These are phyloP conservation scores for Betula pendula DNA, from an alignment of 306 rosid species.

Conservation along the genomic window DNA sequence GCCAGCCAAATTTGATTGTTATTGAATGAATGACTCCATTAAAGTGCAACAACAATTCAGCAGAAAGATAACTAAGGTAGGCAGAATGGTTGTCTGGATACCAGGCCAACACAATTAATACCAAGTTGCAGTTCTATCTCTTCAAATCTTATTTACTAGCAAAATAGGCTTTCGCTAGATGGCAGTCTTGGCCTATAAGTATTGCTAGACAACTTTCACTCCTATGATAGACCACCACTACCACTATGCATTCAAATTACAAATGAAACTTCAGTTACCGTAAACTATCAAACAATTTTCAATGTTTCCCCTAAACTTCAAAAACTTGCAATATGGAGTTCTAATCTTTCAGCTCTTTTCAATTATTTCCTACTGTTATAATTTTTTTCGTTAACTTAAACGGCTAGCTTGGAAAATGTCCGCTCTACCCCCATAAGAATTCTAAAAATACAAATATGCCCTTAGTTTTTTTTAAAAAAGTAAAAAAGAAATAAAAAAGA, in stretches of 20 bases:
- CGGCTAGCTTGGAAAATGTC: no score
- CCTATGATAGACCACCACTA: neutral
- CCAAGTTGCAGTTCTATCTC: neutral
- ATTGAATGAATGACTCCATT: neutral
- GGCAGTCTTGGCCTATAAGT: neutral
- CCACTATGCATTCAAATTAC: neutral
- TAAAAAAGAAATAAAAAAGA: no score
- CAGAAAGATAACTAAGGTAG: neutral
- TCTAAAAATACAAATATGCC: no score
- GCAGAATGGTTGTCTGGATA: neutral
- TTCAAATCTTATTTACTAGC: neutral
- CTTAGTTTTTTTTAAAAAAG: no score
- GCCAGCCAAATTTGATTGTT: constrained; percentile 18
- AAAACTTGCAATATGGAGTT: no score
- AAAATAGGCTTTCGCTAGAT: neutral
- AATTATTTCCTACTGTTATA: no score
- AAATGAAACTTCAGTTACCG: neutral
- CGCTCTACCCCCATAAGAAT: no score
- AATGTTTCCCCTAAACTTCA: no score
- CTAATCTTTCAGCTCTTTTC: no score
- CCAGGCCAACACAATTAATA: neutral
- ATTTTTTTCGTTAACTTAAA: no score
- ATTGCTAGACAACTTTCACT: neutral
- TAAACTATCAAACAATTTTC: no score
- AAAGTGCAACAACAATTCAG: neutral